These are phyloP conservation scores for Schwanniomyces polymorphus DNA, from an alignment of 805 yeast species.

Conservation along the genomic window DNA sequence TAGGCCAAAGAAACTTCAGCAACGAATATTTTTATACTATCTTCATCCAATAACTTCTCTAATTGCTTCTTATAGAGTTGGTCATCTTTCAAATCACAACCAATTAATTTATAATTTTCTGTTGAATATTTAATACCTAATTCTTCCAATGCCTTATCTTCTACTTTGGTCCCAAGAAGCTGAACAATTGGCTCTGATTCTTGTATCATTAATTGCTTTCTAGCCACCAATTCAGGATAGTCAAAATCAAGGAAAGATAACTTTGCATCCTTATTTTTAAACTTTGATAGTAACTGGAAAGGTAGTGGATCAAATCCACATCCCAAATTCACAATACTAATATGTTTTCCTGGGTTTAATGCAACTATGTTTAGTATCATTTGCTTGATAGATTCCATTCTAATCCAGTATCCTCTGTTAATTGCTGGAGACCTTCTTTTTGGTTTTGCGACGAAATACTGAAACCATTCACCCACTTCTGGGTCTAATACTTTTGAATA, in stretches of 20 bases:
- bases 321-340: slow-evolving; percentile 62
- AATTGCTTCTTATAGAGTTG: slow-evolving; percentile 35
- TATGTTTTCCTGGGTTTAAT: slow-evolving; percentile 15
- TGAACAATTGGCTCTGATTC: slow-evolving; percentile 45
- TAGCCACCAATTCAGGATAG: slow-evolving; percentile 64
- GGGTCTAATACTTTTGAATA: slow-evolving; percentile 41
- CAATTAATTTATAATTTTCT: slow-evolving; percentile 52
- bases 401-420: slow-evolving; percentile 80
- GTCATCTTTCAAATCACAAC: slow-evolving; percentile 63
- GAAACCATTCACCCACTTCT: slow-evolving; percentile 51
- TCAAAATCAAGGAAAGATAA: slow-evolving; percentile 68
- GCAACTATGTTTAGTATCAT: slow-evolving; percentile 48
- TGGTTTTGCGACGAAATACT: slow-evolving; percentile 63
- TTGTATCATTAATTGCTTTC: slow-evolving; percentile 54
- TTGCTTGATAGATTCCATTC: slow-evolving; percentile 68
- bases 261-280: slow-evolving; percentile 28
- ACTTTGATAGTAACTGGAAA: slow-evolving; percentile 28
- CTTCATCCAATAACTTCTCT: slow-evolving; percentile 16
- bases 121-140: slow-evolving; percentile 32
- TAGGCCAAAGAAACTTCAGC: slow-evolving; percentile 86
- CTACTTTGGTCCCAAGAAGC: slow-evolving; percentile 40
- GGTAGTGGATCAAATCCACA: slow-evolving; percentile 65
- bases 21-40: slow-evolving; percentile 56
- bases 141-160: slow-evolving; percentile 6
- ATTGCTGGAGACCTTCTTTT: slow-evolving; percentile 77